A percentile compares a stretch with the other conserved stretches of the same genome.
These are phyloP conservation scores for Aspergillus cejpii DNA, from an alignment of 2,329 filamentous ascomycete species.

Conservation along the genomic window DNA sequence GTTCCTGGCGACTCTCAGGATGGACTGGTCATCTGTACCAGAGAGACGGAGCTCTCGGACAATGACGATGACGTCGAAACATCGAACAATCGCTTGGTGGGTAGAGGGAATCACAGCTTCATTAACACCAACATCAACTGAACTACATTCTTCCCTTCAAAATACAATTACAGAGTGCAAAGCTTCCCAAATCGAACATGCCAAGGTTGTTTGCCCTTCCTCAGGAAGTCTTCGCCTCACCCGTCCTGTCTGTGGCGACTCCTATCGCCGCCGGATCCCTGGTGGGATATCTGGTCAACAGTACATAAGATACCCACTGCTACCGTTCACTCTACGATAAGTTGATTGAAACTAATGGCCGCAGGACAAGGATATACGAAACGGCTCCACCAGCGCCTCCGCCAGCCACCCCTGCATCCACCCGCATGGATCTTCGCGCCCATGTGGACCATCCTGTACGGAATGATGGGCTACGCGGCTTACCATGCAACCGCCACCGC, in stretches of 20 bases:
- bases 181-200: conserved; percentile 12
- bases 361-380: conserved; percentile 29
- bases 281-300: conserved; percentile 28
- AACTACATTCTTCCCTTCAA: too few relatives aligned
- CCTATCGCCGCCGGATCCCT: conserved; percentile 23
- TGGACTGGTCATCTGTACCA: too few relatives aligned
- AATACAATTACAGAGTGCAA: background rate
- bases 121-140: too few relatives aligned
- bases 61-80: background rate
- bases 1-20: too few relatives aligned
- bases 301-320: conserved; percentile 11
- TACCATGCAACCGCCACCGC: conserved; percentile 66
- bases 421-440: conserved; percentile 54
- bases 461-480: conserved; percentile 79
- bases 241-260: conserved; percentile 25
- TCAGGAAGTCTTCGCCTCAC: conserved; percentile 26
- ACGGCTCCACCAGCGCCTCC: conserved; percentile 33
- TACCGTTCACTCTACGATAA: background rate
- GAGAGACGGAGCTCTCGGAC: too few relatives aligned
- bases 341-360: background rate
- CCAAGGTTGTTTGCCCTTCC: conserved; percentile 28
- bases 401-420: conserved; percentile 49
- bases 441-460: conserved; percentile 54
- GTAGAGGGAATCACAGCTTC: too few relatives aligned
- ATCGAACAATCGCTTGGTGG: background rate